Base-by-base conservation (phyloP, 2,329 filamentous ascomycete genomes). In the Aspergillus amoenus region DNA sequence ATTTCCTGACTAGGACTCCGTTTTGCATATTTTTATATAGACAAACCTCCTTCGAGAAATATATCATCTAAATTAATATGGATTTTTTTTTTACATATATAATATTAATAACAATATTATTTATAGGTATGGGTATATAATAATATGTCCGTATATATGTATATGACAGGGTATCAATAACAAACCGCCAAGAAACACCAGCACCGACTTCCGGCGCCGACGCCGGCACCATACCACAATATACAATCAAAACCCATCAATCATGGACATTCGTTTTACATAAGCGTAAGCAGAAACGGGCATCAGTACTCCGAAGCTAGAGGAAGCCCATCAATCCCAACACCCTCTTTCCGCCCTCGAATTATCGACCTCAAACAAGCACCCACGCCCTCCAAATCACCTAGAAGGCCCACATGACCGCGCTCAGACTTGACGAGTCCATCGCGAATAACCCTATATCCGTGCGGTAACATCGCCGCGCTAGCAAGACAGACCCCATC, bases 401-500 rank as follows among this genome's bases (percentile, higher is more conserved):
- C 93, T 32, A 97, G 74, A 68, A 97, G 80, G 1, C 90, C 92
- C 37, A 97, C 88, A 76, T 97, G 93, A 0, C 93, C 93, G 3
- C 91, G 81, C 63, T 96, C 91, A 53, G 88, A 92, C 64, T 85
- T 88, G 12, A 96, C 84, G 17, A 91, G 79, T 0, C 92, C 92
- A 12, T 87, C 88, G 45, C 82, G 84, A 1, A 88, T 90, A 37
- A 89, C 79, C 48, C 83, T 81, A 70, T 96, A 97, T 0, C 92
- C 92, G 2, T 84, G 77, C 0, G 93, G 93, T 43, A 95, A 74
- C 90, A 95, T 93, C 0, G 92, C 89, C 60, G 93, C 90, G 50
- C 85, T 85, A 0, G 93, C 90, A 6, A 97, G 81, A 54, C 93
- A 91, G 0, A 97, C 93, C 0, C 93, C 93, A 70, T 97, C 93